A percentile compares a stretch with the other conserved stretches of the same genome.
Conservation (phyloP, 2,329 filamentous ascomycete genomes). For the Alternaria arbusti region DNA sequence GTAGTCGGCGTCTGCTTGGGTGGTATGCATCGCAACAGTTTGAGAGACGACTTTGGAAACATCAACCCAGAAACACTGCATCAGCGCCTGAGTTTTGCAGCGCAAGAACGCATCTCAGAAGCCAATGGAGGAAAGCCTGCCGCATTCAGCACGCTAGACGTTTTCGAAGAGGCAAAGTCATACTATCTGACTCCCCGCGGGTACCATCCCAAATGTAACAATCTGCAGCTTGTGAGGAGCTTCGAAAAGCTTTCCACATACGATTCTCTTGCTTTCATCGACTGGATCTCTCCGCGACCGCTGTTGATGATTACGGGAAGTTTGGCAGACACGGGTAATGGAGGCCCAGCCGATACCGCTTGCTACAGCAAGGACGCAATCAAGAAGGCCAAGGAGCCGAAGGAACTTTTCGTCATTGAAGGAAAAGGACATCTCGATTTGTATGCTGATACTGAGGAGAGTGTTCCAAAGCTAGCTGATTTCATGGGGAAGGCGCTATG, state of each 20-base stretch:
- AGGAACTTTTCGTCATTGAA: constrained; percentile 31
- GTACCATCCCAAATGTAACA: background rate
- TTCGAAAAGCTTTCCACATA: constrained; percentile 20
- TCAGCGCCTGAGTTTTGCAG: background rate
- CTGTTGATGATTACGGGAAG: constrained; percentile 35
- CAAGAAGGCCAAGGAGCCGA: constrained; percentile 30
- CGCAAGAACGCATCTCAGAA: background rate
- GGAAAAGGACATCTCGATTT: constrained; percentile 31
- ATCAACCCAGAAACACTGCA: background rate
- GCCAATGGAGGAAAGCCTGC: background rate
- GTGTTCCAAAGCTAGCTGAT: constrained; percentile 4
- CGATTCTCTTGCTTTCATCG: constrained; percentile 20
- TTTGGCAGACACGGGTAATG: constrained; percentile 24
- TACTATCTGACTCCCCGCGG: background rate
- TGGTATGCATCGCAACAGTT: background rate
- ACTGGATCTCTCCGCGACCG: constrained; percentile 32
- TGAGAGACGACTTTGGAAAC: background rate
- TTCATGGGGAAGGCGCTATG: background rate
- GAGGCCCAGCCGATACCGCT: background rate
- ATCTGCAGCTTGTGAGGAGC: background rate
- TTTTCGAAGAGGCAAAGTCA: background rate
- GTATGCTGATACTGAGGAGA: constrained; percentile 26
- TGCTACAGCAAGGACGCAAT: constrained; percentile 28
- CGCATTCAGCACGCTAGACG: background rate
- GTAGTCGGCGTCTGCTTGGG: constrained; percentile 25